Percentiles rank a stretch among this genome's conserved stretches.
Conservation (phyloP, 2,329 filamentous ascomycete species). For the Chaetomiaceae sp. region DNA sequence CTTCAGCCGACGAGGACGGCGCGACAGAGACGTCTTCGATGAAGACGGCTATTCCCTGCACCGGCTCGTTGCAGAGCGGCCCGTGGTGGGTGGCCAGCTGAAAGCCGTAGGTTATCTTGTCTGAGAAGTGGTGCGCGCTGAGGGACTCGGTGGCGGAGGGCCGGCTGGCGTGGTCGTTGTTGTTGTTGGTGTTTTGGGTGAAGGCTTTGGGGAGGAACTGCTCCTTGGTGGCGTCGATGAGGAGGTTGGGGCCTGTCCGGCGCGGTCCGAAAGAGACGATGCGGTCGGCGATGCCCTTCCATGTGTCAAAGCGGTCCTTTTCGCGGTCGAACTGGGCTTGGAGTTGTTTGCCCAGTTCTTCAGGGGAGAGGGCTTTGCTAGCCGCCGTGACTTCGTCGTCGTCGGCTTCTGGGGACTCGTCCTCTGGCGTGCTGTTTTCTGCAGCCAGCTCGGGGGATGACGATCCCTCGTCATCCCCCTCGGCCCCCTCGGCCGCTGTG, state of each 20-base stretch:
- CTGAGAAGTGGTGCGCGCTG: slow-evolving; percentile 65
- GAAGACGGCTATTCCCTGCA: slow-evolving; percentile 88
- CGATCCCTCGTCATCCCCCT: slow-evolving; percentile 22
- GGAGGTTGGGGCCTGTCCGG: slow-evolving; percentile 78
- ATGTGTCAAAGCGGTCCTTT: slow-evolving; percentile 65
- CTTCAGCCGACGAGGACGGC: slow-evolving; percentile 33
- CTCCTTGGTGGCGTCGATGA: slow-evolving; percentile 75
- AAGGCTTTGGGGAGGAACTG: slow-evolving; percentile 70
- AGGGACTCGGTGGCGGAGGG: slow-evolving; percentile 47
- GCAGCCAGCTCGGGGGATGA: slow-evolving; percentile 22
- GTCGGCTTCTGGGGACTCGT: slow-evolving; percentile 46
- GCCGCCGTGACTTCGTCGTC: slow-evolving; percentile 51
- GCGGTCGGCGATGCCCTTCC: slow-evolving; percentile 70
- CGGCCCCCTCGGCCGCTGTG: slow-evolving; percentile 46
- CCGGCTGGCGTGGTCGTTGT: slow-evolving; percentile 23
- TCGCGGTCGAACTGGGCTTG: slow-evolving; percentile 62
- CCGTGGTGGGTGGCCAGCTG: slow-evolving; percentile 87
- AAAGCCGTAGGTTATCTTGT: slow-evolving; percentile 92
- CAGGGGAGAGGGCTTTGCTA: slow-evolving; percentile 59
- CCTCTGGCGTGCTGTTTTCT: slow-evolving; percentile 26
- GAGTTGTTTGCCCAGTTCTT: slow-evolving; percentile 74
- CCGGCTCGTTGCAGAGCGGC: slow-evolving; percentile 84
- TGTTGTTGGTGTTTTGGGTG: slow-evolving; percentile 30
- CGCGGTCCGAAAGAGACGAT: slow-evolving; percentile 89
- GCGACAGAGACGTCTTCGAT: slow-evolving; percentile 72